phyloP scores from a whole-genome alignment of 2,329 filamentous ascomycete species.

The Colletotrichum siamense region DNA sequence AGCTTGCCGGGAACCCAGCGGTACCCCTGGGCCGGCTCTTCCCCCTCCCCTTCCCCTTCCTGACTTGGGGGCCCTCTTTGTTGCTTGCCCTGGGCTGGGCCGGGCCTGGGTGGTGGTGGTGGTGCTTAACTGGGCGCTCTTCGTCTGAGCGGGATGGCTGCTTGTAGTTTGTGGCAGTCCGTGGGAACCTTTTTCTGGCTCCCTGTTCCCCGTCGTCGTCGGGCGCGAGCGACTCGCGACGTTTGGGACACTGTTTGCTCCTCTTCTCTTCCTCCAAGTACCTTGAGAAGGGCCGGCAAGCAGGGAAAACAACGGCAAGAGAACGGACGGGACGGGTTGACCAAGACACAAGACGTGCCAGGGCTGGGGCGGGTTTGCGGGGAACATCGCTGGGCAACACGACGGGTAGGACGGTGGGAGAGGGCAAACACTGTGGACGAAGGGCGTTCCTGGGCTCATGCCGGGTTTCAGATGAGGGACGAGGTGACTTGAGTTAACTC shows the following conservation, averaged over 20 bases:
- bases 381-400: slow-evolving; percentile 4
- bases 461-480: slow-evolving; percentile 18
- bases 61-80: neutral
- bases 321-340: neutral
- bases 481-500: neutral
- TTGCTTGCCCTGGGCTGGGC: neutral
- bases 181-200: neutral
- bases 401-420: neutral
- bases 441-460: neutral
- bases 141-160: neutral
- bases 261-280: neutral
- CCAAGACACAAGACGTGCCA: slow-evolving; percentile 3
- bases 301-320: neutral
- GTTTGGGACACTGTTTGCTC: neutral
- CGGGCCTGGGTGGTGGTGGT: neutral
- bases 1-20: slow-evolving; percentile 12
- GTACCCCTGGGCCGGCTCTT: neutral
- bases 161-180: neutral
- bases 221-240: neutral
- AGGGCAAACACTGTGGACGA: neutral
- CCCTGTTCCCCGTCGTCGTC: neutral
- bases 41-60: neutral
- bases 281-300: neutral
- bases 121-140: neutral
- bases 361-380: neutral